Percentiles rank a stretch among this genome's conserved stretches.
phyloP scores from a whole-genome alignment of 2,329 filamentous ascomycete genomes.

The Colletotrichum coccodes region DNA sequence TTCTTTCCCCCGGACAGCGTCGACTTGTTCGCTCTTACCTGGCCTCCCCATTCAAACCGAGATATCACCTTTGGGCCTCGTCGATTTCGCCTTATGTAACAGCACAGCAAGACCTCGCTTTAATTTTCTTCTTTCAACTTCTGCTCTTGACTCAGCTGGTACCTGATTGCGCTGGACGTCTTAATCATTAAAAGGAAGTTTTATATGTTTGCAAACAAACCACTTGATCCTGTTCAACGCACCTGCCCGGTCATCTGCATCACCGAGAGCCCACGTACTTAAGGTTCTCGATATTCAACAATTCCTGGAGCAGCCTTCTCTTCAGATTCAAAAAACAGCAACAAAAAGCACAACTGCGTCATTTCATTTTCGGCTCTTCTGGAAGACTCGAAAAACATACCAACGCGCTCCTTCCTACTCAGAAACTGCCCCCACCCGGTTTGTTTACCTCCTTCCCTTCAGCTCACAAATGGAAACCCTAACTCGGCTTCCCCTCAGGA shows the following conservation, averaged over 20 bases:
- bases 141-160: slow-evolving; percentile 33
- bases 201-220: not conserved
- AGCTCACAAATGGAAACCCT: slow-evolving; percentile 3
- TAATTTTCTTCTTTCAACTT: slow-evolving; percentile 17
- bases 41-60: slow-evolving; percentile 4
- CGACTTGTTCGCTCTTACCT: slow-evolving; percentile 16
- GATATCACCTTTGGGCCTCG: not conserved
- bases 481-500: slow-evolving; percentile 10
- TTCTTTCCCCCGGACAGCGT: slow-evolving; percentile 11
- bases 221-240: not conserved
- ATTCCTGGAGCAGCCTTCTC: not conserved
- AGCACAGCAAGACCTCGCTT: slow-evolving; percentile 6
- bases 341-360: not conserved
- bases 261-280: not conserved
- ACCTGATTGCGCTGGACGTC: slow-evolving; percentile 27
- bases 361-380: slow-evolving; percentile 18
- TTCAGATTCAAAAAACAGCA: not conserved
- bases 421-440: not conserved
- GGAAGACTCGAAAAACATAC: slow-evolving; percentile 15
- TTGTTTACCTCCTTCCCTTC: slow-evolving; percentile 10
- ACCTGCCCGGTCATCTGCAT: not conserved
- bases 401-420: slow-evolving; percentile 14
- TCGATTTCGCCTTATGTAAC: slow-evolving; percentile 7
- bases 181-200: slow-evolving; percentile 14
- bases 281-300: not conserved